Conservation (phyloP, 2,329 filamentous ascomycete species). For the Lachnellula cervina region DNA sequence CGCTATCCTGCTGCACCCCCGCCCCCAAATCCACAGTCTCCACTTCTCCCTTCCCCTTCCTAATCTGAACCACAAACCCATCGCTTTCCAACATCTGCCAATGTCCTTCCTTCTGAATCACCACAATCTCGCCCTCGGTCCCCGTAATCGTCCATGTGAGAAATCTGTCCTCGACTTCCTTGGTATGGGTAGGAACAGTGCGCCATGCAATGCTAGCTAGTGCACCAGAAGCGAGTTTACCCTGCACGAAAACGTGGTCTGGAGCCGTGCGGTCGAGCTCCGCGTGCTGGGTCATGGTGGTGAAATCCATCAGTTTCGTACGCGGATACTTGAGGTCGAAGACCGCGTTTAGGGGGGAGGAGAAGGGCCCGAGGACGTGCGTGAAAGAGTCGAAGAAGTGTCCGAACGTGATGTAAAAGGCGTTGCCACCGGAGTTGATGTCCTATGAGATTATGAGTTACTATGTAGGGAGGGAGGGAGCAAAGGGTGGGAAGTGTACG, state of each 20-base stretch:
- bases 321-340: conserved; percentile 25
- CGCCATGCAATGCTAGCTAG: conserved; percentile 29
- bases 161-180: conserved; percentile 22
- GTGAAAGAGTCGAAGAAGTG: conserved; percentile 32
- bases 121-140: conserved; percentile 34
- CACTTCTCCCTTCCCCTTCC: background rate
- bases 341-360: conserved; percentile 15
- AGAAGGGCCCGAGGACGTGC: conserved; percentile 33
- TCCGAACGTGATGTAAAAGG: conserved; percentile 12
- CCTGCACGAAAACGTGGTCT: conserved; percentile 35
- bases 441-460: background rate
- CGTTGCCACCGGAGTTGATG: conserved; percentile 10
- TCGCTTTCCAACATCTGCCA: conserved; percentile 7
- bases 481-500: too few species aligned
- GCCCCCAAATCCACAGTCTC: conserved; percentile 2
- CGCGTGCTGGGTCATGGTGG: conserved; percentile 20
- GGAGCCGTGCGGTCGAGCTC: conserved; percentile 28
- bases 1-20: background rate
- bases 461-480: too few species aligned
- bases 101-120: conserved; percentile 5
- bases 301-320: conserved; percentile 18
- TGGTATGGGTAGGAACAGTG: conserved; percentile 11
- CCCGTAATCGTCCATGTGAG: conserved; percentile 35
- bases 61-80: background rate
- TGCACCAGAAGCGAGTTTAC: conserved; percentile 29